Evolutionary conservation across 805 yeast genomes (phyloP), one percentile per base, ranked within the genome.

Genomic region (Sugiyamaella americana): DNA sequence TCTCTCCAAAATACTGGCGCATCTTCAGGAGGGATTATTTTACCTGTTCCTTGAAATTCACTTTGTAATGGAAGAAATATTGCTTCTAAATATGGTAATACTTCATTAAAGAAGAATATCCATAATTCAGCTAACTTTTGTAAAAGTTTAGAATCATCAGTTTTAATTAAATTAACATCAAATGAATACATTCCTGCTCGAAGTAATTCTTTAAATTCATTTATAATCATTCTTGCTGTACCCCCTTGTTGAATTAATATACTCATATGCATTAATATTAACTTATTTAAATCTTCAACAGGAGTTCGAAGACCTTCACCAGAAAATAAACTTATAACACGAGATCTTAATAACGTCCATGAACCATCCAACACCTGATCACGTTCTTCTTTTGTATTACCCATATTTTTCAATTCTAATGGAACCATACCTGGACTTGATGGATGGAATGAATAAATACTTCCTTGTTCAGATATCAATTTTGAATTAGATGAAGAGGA

Each of bases 41-140:
- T 68, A 3, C 75, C 74, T 1, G 58, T 62, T 3, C 73, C 78
- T 34, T 69, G 71, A 42, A 75, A 61, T 45, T 74, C 80, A 17
- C 66, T 56, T 47, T 78, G 80, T 19, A 84, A 56, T 0, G 89
- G 89, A 29, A 80, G 53, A 41, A 83, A 73, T 0, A 79, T 72
- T 0, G 84, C 84, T 49, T 79, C 74, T 17, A 82, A 64, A 55
- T 79, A 79, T 44, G 78, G 79, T 43, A 75, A 70, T 1, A 79
- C 72, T 34, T 73, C 71, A n/a, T 68, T 67, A 51, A 73, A 76
- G 58, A 82, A 82, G 21, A 65, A 64, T 16, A 71, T 72, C 88
- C 88, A 82, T 2, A 78, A 67, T 1, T 66, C 67, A 49, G 67
- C 68, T 2, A 59, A 51, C 19, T 57, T 57, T 11, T 57, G 47